These are phyloP conservation scores for Globisporangium apiculatum DNA, from an alignment of 352 stramenopile species.

Conservation along the genomic window DNA sequence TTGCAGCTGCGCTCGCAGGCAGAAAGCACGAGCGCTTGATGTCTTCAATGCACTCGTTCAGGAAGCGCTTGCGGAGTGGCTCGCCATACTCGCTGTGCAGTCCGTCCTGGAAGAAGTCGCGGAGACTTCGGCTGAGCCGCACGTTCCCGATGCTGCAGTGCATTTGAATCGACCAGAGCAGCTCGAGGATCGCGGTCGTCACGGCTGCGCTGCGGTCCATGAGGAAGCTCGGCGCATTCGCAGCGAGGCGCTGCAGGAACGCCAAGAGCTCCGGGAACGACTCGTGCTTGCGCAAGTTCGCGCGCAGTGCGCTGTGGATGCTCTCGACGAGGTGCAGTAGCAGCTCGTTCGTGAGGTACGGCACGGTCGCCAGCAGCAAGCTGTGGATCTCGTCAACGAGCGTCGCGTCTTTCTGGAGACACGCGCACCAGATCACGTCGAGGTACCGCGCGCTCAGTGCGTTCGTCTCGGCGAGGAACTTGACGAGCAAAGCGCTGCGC, in stretches of 20 bases:
- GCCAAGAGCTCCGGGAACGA: constrained; percentile 59
- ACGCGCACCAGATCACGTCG: constrained; percentile 77
- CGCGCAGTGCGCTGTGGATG: constrained; percentile 47
- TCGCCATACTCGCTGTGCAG: constrained; percentile 67
- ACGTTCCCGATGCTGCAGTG: constrained; percentile 54
- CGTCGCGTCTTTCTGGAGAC: constrained; percentile 79
- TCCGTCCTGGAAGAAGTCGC: constrained; percentile 80
- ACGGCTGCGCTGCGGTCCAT: constrained; percentile 58
- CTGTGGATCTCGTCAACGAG: constrained; percentile 81
- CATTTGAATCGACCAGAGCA: constrained; percentile 84
- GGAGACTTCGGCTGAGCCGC: constrained; percentile 51
- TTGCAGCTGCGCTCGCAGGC: not conserved
- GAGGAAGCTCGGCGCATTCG: constrained; percentile 59
- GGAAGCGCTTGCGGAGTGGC: constrained; percentile 52
- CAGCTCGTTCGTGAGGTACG: constrained; percentile 66
- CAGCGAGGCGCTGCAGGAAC: constrained; percentile 75
- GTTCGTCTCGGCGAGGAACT: constrained; percentile 78
- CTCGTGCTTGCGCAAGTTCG: constrained; percentile 47
- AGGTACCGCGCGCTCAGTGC: constrained; percentile 55
- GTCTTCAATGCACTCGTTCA: constrained; percentile 66
- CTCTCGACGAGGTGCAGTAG: constrained; percentile 65
- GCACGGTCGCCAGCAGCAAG: constrained; percentile 65
- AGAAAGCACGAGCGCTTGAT: constrained; percentile 70
- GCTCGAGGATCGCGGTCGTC: constrained; percentile 54
- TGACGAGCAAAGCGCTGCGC: constrained; percentile 71